Conservation (phyloP, 2,329 filamentous ascomycete genomes). For the Ophiosphaerella herpotricha region DNA sequence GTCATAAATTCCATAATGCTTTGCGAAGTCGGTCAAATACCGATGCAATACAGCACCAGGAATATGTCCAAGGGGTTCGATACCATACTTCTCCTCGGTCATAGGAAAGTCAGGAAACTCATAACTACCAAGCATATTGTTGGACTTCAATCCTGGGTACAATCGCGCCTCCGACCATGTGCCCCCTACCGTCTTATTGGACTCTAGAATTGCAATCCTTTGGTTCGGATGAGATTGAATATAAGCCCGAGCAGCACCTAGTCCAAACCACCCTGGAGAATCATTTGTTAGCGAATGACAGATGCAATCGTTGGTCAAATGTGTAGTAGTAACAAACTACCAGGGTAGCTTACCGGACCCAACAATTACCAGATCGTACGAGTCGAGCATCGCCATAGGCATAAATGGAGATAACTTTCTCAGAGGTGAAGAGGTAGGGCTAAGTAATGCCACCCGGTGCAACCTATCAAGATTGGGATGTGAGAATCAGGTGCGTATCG, state of each 20-base stretch:
- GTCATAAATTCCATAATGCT: constrained; percentile 53
- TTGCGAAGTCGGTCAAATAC: constrained; percentile 55
- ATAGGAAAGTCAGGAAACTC: constrained; percentile 43
- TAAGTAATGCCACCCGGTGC: too few species aligned
- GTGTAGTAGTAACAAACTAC: neutral
- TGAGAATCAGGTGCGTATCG: too few species aligned
- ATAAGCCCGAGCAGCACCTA: constrained; percentile 52
- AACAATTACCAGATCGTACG: constrained; percentile 14
- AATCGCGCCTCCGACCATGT: constrained; percentile 45
- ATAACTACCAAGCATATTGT: constrained; percentile 45
- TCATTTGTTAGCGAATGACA: too few species aligned
- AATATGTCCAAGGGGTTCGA: constrained; percentile 60
- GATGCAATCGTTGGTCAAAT: neutral
- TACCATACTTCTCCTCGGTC: constrained; percentile 20
- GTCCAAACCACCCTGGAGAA: constrained; percentile 8
- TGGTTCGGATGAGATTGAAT: constrained; percentile 47
- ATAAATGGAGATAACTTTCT: neutral
- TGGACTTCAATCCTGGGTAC: constrained; percentile 48
- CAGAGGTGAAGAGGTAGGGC: too few species aligned
- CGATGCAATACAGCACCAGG: constrained; percentile 59
- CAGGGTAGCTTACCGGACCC: constrained; percentile 13
- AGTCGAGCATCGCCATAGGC: neutral
- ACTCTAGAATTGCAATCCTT: constrained; percentile 49
- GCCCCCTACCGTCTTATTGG: constrained; percentile 43
- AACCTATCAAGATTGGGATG: too few species aligned